phyloP scores from a whole-genome alignment of 2,329 filamentous ascomycete species.

The Ceratocystis papillata region DNA sequence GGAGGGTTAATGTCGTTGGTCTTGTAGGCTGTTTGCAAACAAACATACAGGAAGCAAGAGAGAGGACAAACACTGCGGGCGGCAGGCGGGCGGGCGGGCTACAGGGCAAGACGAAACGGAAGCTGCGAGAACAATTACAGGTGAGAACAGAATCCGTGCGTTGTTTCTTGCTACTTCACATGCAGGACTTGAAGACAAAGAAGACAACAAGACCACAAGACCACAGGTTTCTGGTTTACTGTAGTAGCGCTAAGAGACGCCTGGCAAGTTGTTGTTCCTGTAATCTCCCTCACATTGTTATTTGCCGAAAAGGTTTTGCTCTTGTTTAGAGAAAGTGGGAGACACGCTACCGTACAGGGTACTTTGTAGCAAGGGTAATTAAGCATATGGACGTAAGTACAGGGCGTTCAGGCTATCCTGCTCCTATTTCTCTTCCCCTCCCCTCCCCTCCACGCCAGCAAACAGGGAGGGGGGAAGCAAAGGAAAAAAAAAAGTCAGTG shows the following conservation, averaged over 20 bases:
- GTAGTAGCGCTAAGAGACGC: neutral
- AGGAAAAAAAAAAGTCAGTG: neutral
- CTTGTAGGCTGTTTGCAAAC: neutral
- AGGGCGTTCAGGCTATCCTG: neutral
- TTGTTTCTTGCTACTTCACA: neutral
- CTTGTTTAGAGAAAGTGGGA: neutral
- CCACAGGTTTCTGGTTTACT: neutral
- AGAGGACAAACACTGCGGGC: neutral
- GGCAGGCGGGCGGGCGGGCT: neutral
- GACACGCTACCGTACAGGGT: neutral
- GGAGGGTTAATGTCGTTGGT: neutral
- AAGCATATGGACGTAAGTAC: neutral
- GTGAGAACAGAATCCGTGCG: conserved; percentile 8
- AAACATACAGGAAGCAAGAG: neutral
- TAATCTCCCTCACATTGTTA: conserved; percentile 18
- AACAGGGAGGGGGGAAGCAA: neutral
- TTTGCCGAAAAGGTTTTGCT: conserved; percentile 8
- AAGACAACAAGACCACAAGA: neutral
- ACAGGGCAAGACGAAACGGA: neutral
- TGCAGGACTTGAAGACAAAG: neutral
- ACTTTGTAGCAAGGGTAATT: conserved; percentile 9
- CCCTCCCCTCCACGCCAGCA: too few species aligned
- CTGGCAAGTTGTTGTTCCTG: conserved; percentile 2
- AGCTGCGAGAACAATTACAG: neutral
- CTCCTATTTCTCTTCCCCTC: neutral